Base-by-base conservation (phyloP, 345 rosid genomes). In the Hypericum perforatum region DNA sequence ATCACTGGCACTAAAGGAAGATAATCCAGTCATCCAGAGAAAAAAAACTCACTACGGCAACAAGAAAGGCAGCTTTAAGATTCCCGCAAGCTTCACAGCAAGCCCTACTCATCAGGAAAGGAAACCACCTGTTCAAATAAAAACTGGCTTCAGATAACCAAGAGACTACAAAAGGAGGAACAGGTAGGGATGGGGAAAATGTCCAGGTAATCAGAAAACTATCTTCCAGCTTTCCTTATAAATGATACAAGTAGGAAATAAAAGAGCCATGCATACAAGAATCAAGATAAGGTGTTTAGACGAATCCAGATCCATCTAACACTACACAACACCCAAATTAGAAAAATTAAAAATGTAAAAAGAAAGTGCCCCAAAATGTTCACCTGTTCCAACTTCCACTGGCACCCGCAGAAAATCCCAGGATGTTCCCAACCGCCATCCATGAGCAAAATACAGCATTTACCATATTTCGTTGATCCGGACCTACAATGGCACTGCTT, bases 321-420 rank as follows among this genome's bases (percentile, higher is more conserved):
- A 5, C 7, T 12, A 32, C 8, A 13, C 7, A 46, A 9, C 50
- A 46, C 49, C 12, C 5, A 0, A 7, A 11, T 11, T 45, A n/a
- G 12, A 14, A 45, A 11, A 16, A 45, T 45, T 7, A 12, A 45
- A 14, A 12, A n/a, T 10, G 49, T 7, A n/a, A 16, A 14, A 45
- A n/a, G 49, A 10, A 45, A n/a, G 12, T 45, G 49, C 16, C 6
- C 49, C 12, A 12, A 45, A 45, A 9, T 45, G 3, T 72, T 62
- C 45, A 88, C 98, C 87, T 87, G 69, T 83, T 80, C 97, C 97
- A 92, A 16, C 61, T 74, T 60, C 97, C 97, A 62, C 85, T 92
- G 39, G 98, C 82, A 76, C 95, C 98, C 12, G 97, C 89, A 42
- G 98, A 92, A 83, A 88, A 92, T 59, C 98, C 98, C 52, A 92